Base-by-base conservation (phyloP, 139 green algal genomes). In the Tetradesmus obliquus region DNA sequence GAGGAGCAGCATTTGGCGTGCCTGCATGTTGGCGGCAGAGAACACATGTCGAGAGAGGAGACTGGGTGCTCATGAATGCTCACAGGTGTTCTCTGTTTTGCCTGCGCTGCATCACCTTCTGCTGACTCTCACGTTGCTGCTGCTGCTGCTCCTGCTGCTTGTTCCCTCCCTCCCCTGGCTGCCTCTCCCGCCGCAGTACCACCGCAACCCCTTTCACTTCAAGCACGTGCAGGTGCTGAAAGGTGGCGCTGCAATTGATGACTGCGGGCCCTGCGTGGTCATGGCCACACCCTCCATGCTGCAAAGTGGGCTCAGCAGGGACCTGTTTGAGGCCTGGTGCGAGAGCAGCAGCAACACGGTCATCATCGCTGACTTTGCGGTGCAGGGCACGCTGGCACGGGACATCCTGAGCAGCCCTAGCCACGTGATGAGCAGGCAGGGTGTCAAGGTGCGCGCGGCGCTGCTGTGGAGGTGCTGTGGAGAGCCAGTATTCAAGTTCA, bases 271-370 rank as follows among this genome's bases (percentile, higher is more conserved):
- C 2, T 99, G 97, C 85, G 98, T 99, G 1, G 96, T 99, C 5
- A 97, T 99, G 96, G 98, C 98, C 54, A 99, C 97, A 1, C 98
- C 98, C 55, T 97, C 94, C 55, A 99, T 99, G 95, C 95, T 99
- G 88, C 97, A 98, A 91, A 96, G 90, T 84, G 97, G 97, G 32
- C 93, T 97, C 20, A 96, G 91, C 0, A 88, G 97, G 0, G 97
- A 99, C 88, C 95, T 99, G 60, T 99, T 99, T 94, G 98, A 99
- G 92, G 94, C 95, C 13, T 99, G 98, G 98, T 99, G 97, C 92
- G 95, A 97, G 81, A 95, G 98, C 92, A 45, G 92, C 7, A 88
- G 91, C 60, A 99, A 99, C 95, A 95, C 95, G n/a, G 96, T 99
- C 82, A 96, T 99, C 95, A 99, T 99, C 51, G 96, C 96, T 32